A percentile compares a stretch with the other conserved stretches of the same genome.
These are phyloP conservation scores for Scalesia atractyloides DNA, from an alignment of 129 eudicot species.

Conservation along the genomic window DNA sequence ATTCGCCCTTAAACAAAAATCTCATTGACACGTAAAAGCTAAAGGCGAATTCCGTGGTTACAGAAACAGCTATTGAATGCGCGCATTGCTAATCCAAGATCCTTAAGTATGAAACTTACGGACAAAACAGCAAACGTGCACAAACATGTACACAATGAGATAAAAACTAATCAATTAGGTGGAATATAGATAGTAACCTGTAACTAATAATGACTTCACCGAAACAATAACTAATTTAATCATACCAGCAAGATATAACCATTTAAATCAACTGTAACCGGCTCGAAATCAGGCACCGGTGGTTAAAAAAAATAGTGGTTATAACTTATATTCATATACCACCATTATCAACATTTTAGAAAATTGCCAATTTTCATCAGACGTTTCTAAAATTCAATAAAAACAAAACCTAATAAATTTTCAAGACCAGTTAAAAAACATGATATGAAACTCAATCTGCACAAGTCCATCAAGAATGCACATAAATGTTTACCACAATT, in stretches of 20 bases:
- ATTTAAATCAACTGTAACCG: background rate
- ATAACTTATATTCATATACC: background rate
- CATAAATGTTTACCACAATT: background rate
- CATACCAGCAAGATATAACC: background rate
- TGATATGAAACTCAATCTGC: background rate
- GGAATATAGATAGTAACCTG: slow-evolving; percentile 1
- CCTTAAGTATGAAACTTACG: background rate
- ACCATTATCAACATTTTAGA: background rate
- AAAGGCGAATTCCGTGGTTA: slow-evolving; percentile 3
- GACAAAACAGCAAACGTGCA: background rate
- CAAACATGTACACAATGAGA: slow-evolving; percentile 5
- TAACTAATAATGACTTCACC: background rate
- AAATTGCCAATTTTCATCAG: background rate
- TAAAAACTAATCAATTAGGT: background rate
- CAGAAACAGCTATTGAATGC: background rate
- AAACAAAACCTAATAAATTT: too few relatives aligned
- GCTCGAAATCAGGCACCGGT: background rate
- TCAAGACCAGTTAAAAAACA: background rate
- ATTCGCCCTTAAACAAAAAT: background rate
- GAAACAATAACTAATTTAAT: background rate
- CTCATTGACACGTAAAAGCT: background rate
- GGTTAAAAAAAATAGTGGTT: background rate
- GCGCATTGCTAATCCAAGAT: background rate
- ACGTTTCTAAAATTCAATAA: background rate
- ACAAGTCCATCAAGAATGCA: background rate